Conservation (phyloP, 148 eudicot genomes). For the Dianthus caryophyllus region DNA sequence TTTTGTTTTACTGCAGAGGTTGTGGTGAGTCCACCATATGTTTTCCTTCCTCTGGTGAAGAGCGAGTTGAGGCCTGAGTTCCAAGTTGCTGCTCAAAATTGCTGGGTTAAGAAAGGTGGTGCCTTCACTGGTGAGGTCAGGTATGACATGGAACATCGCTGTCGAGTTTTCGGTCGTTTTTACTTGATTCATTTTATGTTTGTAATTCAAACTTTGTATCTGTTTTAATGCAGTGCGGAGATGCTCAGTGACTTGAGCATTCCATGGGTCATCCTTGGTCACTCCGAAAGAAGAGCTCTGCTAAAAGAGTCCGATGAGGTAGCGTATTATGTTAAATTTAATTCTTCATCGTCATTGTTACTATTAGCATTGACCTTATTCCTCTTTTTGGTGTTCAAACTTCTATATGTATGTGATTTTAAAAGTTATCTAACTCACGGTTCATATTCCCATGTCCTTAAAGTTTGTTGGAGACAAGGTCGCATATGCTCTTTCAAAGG, state of each 20-base stretch:
- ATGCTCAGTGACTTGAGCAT: constrained; percentile 72
- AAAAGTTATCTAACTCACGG: background rate
- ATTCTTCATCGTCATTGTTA: constrained; percentile 2
- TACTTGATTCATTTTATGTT: background rate
- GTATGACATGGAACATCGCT: constrained; percentile 30
- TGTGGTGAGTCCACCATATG: constrained; percentile 69
- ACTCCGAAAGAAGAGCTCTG: constrained; percentile 75
- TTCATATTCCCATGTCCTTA: background rate
- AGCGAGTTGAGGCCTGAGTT: constrained; percentile 51
- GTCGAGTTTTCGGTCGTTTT: background rate
- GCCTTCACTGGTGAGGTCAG: constrained; percentile 86
- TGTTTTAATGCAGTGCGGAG: constrained; percentile 60
- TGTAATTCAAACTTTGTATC: background rate
- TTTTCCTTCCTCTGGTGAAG: constrained; percentile 56
- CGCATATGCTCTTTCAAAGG: constrained; percentile 82
- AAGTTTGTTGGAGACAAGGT: constrained; percentile 93
- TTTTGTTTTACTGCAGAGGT: constrained; percentile 52
- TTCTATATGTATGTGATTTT: background rate
- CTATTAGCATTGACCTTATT: background rate
- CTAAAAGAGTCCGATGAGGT: constrained; percentile 77
- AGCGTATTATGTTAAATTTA: constrained; percentile 11
- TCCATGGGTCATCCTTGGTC: constrained; percentile 95
- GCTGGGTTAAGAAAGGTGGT: constrained; percentile 86
- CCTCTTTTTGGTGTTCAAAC: background rate
- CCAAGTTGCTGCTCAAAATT: constrained; percentile 80